Evolutionary conservation across 306 rosid species (phyloP), one percentile per base, ranked within the genome.

Genomic region (Vicia sativa): DNA sequence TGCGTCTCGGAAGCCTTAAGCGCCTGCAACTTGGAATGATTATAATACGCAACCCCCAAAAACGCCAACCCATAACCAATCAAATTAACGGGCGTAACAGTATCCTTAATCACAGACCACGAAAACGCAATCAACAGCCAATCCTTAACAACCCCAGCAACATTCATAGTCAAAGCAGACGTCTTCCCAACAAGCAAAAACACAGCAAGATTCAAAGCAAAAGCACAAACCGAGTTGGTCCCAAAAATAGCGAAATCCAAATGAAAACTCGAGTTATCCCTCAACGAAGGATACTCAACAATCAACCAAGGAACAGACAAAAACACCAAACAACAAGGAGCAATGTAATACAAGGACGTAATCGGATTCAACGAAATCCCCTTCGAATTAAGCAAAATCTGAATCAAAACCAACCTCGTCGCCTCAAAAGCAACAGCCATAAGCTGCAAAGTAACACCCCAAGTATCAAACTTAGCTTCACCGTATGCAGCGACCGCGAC

Each of bases 91-190:
- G 98, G 83, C 0, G 98, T 93, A 49, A 93, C 96, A 0, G 83
- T 90, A 59, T 90, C 98, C 95, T 90, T 93, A 5, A 93, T 93
- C 72, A 93, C 98, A 1, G 98, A 93, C 98, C 98, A 93, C 5
- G 98, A 93, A 78, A 93, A 93, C 0, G 96, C 97, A 43, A 93
- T 93, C 87, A 93, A 62, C 10, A 93, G 82, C 98, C 97, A 93
- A 66, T 93, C 99, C 75, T 93, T 93, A 26, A 90, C 97, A 37
- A 90, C 99, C 10, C 99, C 99, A 34, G 99, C 99, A 12, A 93
- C 99, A 65, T 93, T 93, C 99, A 93, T 90, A 0, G 99, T 93
- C 85, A 93, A 70, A 4, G 99, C 99, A 6, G 99, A 93, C 0
- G 99, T 93, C 90, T 93, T 93, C 0, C 99, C 99, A 3, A 93